Percentiles rank a stretch among this genome's conserved stretches.
Evolutionary conservation across 768 basidiomycete species (phyloP).

Genomic region (Ephemerocybe angulata): DNA sequence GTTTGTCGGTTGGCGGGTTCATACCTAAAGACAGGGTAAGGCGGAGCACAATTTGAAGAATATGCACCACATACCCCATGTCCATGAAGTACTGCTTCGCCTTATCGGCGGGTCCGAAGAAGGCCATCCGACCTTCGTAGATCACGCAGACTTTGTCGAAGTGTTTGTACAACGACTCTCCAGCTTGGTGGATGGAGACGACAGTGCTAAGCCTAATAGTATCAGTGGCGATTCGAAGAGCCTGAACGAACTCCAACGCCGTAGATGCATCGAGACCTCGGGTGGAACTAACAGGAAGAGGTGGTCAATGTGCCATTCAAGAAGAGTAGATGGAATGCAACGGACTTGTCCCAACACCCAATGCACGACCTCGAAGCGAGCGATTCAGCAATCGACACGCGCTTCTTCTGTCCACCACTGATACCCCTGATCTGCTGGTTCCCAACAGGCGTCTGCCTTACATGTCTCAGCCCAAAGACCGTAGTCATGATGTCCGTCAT

Average conservation of each 20-base stretch:
- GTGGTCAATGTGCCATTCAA: not conserved
- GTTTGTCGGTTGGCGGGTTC: constrained; percentile 61
- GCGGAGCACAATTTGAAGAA: no score
- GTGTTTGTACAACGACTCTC: constrained; percentile 56
- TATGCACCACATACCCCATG: constrained; percentile 41
- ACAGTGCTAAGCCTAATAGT: constrained; percentile 53
- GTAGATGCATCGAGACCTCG: constrained; percentile 66
- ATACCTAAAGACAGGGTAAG: no score
- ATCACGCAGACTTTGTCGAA: constrained; percentile 85
- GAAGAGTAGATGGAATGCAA: not conserved
- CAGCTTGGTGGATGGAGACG: constrained; percentile 84
- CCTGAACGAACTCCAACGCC: constrained; percentile 67
- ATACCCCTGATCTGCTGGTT: constrained; percentile 71
- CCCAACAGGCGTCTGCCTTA: constrained; percentile 70
- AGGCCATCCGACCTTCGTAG: constrained; percentile 69
- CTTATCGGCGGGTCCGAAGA: constrained; percentile 63
- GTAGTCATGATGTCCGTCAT: constrained; percentile 55
- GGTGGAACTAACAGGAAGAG: constrained; percentile 45
- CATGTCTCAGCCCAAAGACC: constrained; percentile 75
- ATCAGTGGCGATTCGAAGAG: constrained; percentile 63
- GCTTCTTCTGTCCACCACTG: constrained; percentile 75
- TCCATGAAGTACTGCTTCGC: constrained; percentile 72
- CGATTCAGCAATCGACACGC: constrained; percentile 72
- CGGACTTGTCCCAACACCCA: constrained; percentile 65
- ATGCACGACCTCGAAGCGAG: constrained; percentile 56